These are phyloP conservation scores for Penicillium argentinense DNA, from an alignment of 495 filamentous ascomycete species.

Conservation along the genomic window DNA sequence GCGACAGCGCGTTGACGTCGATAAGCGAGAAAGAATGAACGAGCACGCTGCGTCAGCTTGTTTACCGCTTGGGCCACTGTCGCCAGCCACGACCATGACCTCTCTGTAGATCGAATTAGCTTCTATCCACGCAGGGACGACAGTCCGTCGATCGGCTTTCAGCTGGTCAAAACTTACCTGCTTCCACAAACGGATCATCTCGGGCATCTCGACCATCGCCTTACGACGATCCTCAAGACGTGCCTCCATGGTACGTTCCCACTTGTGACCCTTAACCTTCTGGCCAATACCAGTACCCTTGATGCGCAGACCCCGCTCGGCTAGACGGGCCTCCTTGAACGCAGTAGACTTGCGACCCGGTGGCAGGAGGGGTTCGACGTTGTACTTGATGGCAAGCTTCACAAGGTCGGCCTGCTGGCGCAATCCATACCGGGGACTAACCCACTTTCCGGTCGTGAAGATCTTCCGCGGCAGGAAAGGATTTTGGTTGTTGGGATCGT, in stretches of 20 bases:
- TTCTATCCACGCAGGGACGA: not conserved
- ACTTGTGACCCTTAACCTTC: constrained; percentile 89
- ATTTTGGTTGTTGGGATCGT: constrained; percentile 49
- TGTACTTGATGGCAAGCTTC: constrained; percentile 77
- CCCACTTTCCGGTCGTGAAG: constrained; percentile 73
- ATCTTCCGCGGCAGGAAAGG: constrained; percentile 75
- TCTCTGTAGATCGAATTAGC: constrained; percentile 53
- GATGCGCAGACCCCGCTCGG: constrained; percentile 72
- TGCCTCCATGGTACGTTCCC: constrained; percentile 82
- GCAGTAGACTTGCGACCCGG: constrained; percentile 72
- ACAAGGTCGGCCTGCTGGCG: constrained; percentile 89
- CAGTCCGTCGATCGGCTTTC: too few species aligned
- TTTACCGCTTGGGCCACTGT: constrained; percentile 72
- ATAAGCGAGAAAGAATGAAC: not conserved
- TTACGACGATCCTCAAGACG: constrained; percentile 83
- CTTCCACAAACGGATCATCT: constrained; percentile 88
- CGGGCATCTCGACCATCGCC: constrained; percentile 93
- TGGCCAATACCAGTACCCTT: constrained; percentile 92
- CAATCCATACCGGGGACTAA: constrained; percentile 74
- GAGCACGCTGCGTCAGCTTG: not conserved
- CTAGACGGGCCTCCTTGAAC: constrained; percentile 60
- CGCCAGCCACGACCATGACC: constrained; percentile 89
- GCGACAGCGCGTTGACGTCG: not conserved
- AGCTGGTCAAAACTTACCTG: constrained; percentile 58
- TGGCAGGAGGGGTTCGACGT: constrained; percentile 82